These are phyloP conservation scores for Sphaerulina populicola DNA, from an alignment of 2,329 filamentous ascomycete species.

Conservation along the genomic window DNA sequence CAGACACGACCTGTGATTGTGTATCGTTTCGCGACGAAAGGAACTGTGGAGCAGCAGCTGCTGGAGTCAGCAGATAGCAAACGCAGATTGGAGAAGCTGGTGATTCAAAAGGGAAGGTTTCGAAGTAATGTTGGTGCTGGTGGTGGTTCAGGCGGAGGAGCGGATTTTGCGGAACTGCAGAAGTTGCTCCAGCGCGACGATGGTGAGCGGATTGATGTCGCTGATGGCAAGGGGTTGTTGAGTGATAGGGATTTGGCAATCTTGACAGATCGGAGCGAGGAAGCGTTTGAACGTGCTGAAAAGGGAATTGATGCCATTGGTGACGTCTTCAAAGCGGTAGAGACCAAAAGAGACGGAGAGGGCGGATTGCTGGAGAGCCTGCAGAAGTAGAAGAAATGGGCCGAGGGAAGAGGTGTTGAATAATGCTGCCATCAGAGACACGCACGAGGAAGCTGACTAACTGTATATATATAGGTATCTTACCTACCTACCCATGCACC, in stretches of 20 bases:
- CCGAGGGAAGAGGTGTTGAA: neutral
- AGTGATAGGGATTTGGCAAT: conserved; percentile 68
- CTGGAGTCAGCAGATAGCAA: conserved; percentile 86
- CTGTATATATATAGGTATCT: neutral
- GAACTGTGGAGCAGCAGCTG: conserved; percentile 81
- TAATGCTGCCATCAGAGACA: neutral
- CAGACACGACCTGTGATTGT: conserved; percentile 88
- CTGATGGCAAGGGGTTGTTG: conserved; percentile 56
- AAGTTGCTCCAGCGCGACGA: conserved; percentile 53
- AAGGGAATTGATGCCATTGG: conserved; percentile 66
- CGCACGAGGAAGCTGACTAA: conserved; percentile 1
- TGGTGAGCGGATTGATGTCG: conserved; percentile 53
- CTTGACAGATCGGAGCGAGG: conserved; percentile 65
- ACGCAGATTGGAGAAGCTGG: conserved; percentile 80
- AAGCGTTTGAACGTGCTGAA: conserved; percentile 64
- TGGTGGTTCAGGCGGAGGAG: conserved; percentile 44
- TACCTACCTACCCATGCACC: neutral
- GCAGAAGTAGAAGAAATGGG: conserved; percentile 29
- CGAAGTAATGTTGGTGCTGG: conserved; percentile 34
- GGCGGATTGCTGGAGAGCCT: conserved; percentile 42
- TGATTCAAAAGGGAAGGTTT: conserved; percentile 90
- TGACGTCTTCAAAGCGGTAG: conserved; percentile 50
- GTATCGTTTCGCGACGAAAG: conserved; percentile 85
- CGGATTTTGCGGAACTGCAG: conserved; percentile 44
- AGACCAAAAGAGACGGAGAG: conserved; percentile 56